phyloP scores from a whole-genome alignment of 2,329 filamentous ascomycete species.

The Fonsecaea pugnacius region DNA sequence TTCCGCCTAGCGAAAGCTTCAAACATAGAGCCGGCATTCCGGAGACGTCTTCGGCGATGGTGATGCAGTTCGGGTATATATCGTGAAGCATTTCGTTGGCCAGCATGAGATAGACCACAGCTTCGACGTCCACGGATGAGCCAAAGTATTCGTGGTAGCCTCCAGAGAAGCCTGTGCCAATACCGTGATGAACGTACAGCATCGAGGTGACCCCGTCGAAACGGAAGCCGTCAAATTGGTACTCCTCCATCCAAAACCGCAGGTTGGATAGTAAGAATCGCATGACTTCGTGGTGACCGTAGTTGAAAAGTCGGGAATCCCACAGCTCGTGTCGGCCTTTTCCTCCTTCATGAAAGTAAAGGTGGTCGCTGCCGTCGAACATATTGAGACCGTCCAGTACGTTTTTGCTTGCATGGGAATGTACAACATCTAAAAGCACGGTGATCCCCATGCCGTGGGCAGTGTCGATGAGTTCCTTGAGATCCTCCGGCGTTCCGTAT shows the following conservation, averaged over 20 bases:
- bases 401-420: constrained; percentile 98
- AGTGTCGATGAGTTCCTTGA: constrained; percentile 95
- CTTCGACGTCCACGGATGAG: constrained; percentile 84
- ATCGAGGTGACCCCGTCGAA: constrained; percentile 99
- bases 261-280: constrained; percentile 96
- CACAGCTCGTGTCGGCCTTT: constrained; percentile 90
- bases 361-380: constrained; percentile 92
- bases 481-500: constrained; percentile 88
- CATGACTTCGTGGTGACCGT: constrained; percentile 89
- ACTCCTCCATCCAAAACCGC: constrained; percentile 99
- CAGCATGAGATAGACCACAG: constrained; percentile 91
- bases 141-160: constrained; percentile 99
- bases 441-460: constrained; percentile 89
- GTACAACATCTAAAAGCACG: constrained; percentile 91
- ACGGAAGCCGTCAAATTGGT: constrained; percentile 92
- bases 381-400: constrained; percentile 92
- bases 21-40: constrained; percentile 98
- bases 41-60: constrained; percentile 94
- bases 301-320: constrained; percentile 98
- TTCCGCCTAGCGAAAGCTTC: constrained; percentile 79
- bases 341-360: constrained; percentile 88
- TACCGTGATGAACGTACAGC: constrained; percentile 94
- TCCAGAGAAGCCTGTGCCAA: constrained; percentile 97
- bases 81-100: constrained; percentile 94
- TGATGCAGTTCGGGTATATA: constrained; percentile 86